Conservation (phyloP, 768 basidiomycete species). For the Lepiota subincarnata region DNA sequence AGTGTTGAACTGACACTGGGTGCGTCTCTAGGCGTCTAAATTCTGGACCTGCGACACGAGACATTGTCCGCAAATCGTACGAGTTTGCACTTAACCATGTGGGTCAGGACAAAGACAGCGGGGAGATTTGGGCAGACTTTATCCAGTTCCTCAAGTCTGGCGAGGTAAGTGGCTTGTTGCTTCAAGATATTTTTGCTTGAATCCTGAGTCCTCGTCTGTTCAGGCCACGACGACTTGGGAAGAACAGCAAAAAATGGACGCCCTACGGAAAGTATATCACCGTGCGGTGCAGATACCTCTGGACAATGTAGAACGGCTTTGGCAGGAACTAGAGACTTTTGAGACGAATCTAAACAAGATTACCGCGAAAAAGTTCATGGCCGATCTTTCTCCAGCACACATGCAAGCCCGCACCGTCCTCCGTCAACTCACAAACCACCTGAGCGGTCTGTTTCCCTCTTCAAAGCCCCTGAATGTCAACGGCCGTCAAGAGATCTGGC, state of each 20-base stretch:
- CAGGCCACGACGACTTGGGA: constrained; percentile 86
- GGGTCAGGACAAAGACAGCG: constrained; percentile 89
- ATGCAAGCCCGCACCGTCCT: constrained; percentile 93
- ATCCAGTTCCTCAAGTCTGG: constrained; percentile 82
- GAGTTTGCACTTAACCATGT: constrained; percentile 89
- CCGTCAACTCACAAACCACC: constrained; percentile 71
- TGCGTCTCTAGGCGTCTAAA: constrained; percentile 55
- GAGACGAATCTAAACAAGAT: constrained; percentile 87
- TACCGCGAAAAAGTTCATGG: constrained; percentile 95
- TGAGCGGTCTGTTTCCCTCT: constrained; percentile 53
- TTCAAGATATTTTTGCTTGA: background rate
- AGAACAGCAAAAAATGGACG: constrained; percentile 92
- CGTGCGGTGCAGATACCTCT: constrained; percentile 92
- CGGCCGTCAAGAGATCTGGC: constrained; percentile 43
- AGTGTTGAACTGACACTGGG: background rate
- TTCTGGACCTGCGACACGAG: constrained; percentile 52
- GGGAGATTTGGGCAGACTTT: constrained; percentile 92
- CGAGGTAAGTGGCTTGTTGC: constrained; percentile 47
- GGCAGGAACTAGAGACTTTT: constrained; percentile 92
- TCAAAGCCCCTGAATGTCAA: constrained; percentile 2
- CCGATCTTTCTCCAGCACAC: constrained; percentile 86
- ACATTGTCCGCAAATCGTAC: constrained; percentile 82
- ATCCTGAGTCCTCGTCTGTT: constrained; percentile 19
- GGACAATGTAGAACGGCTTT: constrained; percentile 87
- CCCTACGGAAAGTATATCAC: constrained; percentile 87